phyloP scores from a whole-genome alignment of 2,329 filamentous ascomycete genomes.

The Fonsecaea pugnacius region DNA sequence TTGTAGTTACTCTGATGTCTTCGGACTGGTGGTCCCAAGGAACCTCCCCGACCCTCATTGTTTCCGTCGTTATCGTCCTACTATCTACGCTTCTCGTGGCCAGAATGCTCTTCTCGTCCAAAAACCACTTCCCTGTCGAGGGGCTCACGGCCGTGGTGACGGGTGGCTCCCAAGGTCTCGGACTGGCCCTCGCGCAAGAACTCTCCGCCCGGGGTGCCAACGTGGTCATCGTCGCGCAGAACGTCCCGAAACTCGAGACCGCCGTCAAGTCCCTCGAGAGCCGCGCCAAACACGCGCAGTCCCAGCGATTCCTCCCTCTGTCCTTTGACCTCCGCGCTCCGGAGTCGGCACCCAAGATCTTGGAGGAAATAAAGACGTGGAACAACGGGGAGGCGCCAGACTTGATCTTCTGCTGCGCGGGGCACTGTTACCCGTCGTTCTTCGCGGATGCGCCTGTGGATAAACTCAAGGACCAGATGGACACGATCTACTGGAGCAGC shows the following conservation, averaged over 20 bases:
- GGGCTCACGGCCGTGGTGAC: constrained; percentile 89
- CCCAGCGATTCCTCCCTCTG: constrained; percentile 82
- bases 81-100: constrained; percentile 15
- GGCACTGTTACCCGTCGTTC: constrained; percentile 72
- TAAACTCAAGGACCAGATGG: constrained; percentile 77
- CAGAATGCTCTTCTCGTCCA: constrained; percentile 49
- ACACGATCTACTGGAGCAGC: constrained; percentile 86
- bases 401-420: constrained; percentile 89
- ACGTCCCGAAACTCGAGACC: constrained; percentile 71
- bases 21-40: background rate
- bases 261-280: constrained; percentile 67
- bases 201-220: constrained; percentile 84
- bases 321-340: constrained; percentile 77
- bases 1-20: background rate
- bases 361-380: constrained; percentile 76
- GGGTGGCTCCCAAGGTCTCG: constrained; percentile 92
- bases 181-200: constrained; percentile 72
- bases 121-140: constrained; percentile 80
- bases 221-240: constrained; percentile 82
- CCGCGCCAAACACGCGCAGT: constrained; percentile 63
- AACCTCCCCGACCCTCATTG: background rate
- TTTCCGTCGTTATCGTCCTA: background rate
- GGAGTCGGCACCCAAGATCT: constrained; percentile 70
- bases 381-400: constrained; percentile 76
- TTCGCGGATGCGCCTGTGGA: constrained; percentile 75